These are phyloP conservation scores for Globisporangium polare DNA, from an alignment of 352 stramenopile genomes.

Conservation along the genomic window DNA sequence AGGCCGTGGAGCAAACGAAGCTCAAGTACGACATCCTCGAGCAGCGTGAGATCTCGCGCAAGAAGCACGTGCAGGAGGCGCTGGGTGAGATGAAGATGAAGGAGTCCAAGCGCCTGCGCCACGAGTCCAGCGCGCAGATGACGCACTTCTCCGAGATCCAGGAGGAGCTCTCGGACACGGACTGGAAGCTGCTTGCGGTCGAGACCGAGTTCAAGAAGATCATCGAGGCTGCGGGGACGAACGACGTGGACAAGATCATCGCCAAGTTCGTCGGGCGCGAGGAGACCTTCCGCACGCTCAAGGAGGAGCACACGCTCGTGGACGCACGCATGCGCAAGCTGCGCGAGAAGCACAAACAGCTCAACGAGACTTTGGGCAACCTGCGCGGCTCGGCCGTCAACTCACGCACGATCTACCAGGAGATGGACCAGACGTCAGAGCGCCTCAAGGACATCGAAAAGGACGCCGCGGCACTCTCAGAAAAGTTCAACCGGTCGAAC, in stretches of 20 bases:
- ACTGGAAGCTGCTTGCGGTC: conserved; percentile 59
- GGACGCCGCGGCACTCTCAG: conserved; percentile 55
- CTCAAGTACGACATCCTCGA: conserved; percentile 76
- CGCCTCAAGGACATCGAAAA: conserved; percentile 85
- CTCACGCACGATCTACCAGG: conserved; percentile 80
- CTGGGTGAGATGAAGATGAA: conserved; percentile 71
- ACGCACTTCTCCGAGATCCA: conserved; percentile 78
- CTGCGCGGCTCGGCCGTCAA: conserved; percentile 70
- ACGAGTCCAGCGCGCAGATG: conserved; percentile 74
- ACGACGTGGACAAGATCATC: conserved; percentile 83
- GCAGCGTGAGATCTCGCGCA: conserved; percentile 65
- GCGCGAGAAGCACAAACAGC: conserved; percentile 69
- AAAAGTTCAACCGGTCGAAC: conserved; percentile 72
- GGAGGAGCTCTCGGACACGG: conserved; percentile 67
- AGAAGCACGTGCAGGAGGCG: conserved; percentile 68
- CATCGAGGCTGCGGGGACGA: conserved; percentile 69
- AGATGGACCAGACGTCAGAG: conserved; percentile 81
- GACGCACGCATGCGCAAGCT: conserved; percentile 76
- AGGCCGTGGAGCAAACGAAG: conserved; percentile 69
- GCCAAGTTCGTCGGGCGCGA: conserved; percentile 66
- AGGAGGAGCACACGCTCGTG: conserved; percentile 72
- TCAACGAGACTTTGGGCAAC: conserved; percentile 59
- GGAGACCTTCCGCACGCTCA: conserved; percentile 63
- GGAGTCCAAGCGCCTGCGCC: conserved; percentile 60
- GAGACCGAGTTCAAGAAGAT: conserved; percentile 76